Conservation (phyloP, 192 early-diverging fungal genomes). For the Nowakowskiella sp. region DNA sequence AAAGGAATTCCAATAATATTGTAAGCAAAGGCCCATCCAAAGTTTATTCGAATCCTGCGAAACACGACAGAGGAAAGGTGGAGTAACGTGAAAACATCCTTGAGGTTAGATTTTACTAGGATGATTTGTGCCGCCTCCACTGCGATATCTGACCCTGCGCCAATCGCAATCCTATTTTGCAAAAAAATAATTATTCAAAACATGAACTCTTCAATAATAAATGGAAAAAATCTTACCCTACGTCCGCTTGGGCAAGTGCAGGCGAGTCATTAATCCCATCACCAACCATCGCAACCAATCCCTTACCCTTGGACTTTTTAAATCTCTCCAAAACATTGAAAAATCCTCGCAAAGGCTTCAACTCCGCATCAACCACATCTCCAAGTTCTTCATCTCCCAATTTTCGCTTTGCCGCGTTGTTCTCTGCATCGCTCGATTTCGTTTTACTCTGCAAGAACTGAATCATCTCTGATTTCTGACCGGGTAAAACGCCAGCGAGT, state of each 20-base stretch:
- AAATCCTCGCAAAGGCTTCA: no score
- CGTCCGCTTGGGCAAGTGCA: constrained; percentile 80
- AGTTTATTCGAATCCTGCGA: constrained; percentile 74
- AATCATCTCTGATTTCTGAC: constrained; percentile 61
- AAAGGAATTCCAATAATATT: constrained; percentile 83
- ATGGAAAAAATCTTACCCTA: constrained; percentile 47
- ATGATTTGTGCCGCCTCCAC: constrained; percentile 84
- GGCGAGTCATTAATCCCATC: constrained; percentile 95
- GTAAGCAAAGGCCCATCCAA: constrained; percentile 83
- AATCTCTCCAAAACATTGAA: no score
- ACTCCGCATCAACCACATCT: neutral
- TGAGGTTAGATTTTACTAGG: constrained; percentile 67
- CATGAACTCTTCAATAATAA: constrained; percentile 2
- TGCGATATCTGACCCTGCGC: constrained; percentile 81
- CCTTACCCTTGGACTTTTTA: constrained; percentile 26
- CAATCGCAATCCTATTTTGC: constrained; percentile 62
- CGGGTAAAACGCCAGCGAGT: constrained; percentile 61
- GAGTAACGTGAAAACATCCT: constrained; percentile 71
- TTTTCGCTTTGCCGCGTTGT: neutral
- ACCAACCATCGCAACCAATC: constrained; percentile 80
- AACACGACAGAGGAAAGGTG: constrained; percentile 68
- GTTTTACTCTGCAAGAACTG: constrained; percentile 40
- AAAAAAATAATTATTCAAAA: constrained; percentile 9
- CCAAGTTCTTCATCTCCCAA: neutral
- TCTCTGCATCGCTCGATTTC: constrained; percentile 5